Conservation (phyloP, 805 yeast genomes). For the Starmerella kuoi region DNA sequence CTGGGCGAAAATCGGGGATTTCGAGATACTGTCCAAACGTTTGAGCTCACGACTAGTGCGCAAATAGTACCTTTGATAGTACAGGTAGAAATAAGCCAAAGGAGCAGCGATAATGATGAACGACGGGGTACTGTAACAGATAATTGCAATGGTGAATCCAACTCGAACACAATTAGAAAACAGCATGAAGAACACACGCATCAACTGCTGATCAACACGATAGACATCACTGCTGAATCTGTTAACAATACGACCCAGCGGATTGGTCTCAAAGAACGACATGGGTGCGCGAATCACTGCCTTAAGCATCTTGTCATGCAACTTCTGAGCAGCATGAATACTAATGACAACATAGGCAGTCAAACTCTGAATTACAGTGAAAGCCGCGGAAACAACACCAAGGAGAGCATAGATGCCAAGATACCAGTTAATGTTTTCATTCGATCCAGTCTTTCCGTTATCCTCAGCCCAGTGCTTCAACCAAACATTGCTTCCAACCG, state of each 20-base stretch:
- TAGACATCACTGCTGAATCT: conserved; percentile 83
- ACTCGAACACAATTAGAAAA: conserved; percentile 30
- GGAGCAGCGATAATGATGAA: conserved; percentile 64
- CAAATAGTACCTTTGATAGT: conserved; percentile 60
- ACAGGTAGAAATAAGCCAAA: conserved; percentile 47
- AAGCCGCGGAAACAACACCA: conserved; percentile 55
- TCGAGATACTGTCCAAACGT: conserved; percentile 54
- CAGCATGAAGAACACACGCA: conserved; percentile 30
- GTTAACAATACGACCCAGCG: conserved; percentile 82
- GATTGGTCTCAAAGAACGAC: conserved; percentile 91
- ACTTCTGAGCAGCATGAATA: conserved; percentile 61
- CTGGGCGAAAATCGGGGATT: conserved; percentile 70
- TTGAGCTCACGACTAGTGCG: conserved; percentile 66
- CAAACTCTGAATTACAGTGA: conserved; percentile 52
- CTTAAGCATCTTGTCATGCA: conserved; percentile 61
- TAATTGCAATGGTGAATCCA: conserved; percentile 62
- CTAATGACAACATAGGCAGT: conserved; percentile 34
- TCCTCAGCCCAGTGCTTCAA: conserved; percentile 95
- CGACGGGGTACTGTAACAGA: conserved; percentile 78
- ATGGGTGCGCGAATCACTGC: conserved; percentile 77
- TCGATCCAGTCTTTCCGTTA: conserved; percentile 53
- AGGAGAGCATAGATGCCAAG: conserved; percentile 62
- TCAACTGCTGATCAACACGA: conserved; percentile 65
- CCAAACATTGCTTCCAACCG: conserved; percentile 76
- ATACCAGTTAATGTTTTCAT: conserved; percentile 62